Base-by-base conservation (phyloP, 768 basidiomycete genomes). In the Russula sp. region DNA sequence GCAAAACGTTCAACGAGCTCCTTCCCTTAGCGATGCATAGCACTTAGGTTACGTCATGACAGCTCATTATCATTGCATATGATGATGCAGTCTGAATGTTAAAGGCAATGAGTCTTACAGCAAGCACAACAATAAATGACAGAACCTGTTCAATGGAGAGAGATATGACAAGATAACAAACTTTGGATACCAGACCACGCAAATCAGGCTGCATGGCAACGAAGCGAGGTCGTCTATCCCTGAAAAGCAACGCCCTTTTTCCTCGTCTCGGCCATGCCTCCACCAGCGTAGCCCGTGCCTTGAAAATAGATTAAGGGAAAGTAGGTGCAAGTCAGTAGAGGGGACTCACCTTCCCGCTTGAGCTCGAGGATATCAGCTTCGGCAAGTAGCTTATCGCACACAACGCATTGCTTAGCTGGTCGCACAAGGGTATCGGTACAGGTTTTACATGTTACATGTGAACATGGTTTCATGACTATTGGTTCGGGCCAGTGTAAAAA, bases 211-310 rank as follows among this genome's bases (percentile, higher is more conserved):
- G 4, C 9, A 34, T 50, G 11, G 20, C 18, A 14, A 18, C 7
- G 49, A n/a, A 3, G n/a, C 7, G 8, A 22, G 18, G 31, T 22
- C 40, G 32, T 32, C 40, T 60, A 94, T 48, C 91, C 92, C 71
- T 95, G 92, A 77, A 98, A 96, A 0, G 92, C 88, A 13, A 92
- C 76, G 2, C 92, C 93, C 34, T 78, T 78, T 72, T 83, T 88
- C 42, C 83, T 86, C 0, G 89, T 88, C 75, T 96, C 92, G n/a
- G 94, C 92, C 67, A 93, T 74, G 6, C 95, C 95, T n/a, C 95
- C 94, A 57, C 91, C 89, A 8, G 95, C 94, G 71, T 91, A 98
- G 0, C 95, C 94, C 10, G 95, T 98, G 31, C 92, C 91, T 93
- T 20, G 14, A 34, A 27, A 35, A 13, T 4, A 39, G 22, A 11